Percentiles rank a stretch among this genome's conserved stretches.
Conservation (phyloP, 2,329 filamentous ascomycete genomes). For the Penicillium sumatraense region DNA sequence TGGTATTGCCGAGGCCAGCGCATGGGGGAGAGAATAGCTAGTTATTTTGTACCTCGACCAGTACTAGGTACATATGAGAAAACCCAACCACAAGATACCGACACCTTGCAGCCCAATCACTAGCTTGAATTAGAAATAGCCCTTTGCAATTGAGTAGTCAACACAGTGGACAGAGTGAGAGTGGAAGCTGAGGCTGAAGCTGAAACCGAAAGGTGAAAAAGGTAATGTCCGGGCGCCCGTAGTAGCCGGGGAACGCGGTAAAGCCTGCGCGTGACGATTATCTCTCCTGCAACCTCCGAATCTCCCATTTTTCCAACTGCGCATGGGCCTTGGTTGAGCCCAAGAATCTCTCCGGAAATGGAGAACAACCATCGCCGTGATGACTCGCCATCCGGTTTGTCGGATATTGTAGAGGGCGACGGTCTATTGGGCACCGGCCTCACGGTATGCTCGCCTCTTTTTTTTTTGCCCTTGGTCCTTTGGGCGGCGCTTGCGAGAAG, state of each 20-base stretch:
- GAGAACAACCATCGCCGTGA: slow-evolving; percentile 50
- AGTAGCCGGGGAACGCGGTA: slow-evolving; percentile 35
- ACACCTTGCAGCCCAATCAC: slow-evolving; percentile 17
- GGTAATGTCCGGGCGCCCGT: slow-evolving; percentile 5
- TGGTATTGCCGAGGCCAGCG: slow-evolving; percentile 15
- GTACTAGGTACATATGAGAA: slow-evolving; percentile 3
- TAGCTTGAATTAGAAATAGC: slow-evolving; percentile 3
- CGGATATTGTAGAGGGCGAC: slow-evolving; percentile 48
- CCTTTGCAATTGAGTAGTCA: slow-evolving; percentile 2
- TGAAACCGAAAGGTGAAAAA: neutral
- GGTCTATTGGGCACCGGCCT: slow-evolving; percentile 53
- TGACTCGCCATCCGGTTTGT: slow-evolving; percentile 50
- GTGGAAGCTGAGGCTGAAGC: neutral
- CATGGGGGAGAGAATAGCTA: neutral
- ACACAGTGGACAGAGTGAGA: neutral
- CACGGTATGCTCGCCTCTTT: slow-evolving; percentile 42
- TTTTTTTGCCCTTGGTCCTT: neutral
- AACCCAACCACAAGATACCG: neutral
- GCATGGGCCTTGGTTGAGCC: slow-evolving; percentile 34
- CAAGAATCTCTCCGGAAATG: slow-evolving; percentile 38
- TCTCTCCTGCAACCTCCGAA: slow-evolving; percentile 22
- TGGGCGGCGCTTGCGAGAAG: neutral
- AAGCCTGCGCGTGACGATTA: slow-evolving; percentile 35
- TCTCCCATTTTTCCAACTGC: slow-evolving; percentile 19
- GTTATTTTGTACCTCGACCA: too few species aligned